Base-by-base conservation (phyloP, 1,139 yeast genomes). In the Taphrina deformans region DNA sequence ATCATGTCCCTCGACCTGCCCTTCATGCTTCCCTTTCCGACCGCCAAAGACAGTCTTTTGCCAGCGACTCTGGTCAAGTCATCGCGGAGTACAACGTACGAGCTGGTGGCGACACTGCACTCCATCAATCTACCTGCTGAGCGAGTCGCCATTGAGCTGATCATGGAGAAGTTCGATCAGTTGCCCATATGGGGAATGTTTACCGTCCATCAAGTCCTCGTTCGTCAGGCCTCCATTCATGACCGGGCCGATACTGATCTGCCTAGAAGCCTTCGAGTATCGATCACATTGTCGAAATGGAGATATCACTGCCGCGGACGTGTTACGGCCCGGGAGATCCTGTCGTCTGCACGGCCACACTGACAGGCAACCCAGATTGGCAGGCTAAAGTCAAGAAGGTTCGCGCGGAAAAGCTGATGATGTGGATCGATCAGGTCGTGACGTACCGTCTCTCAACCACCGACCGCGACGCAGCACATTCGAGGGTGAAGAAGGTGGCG, bases 301-400 rank as follows among this genome's bases (percentile, higher is more conserved):
- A 65, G 16, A 51, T 56, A 5, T 24, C 33, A 16, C 45, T 65
- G 40, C 67, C 66, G 6, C 35, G 62, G 41, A 56, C 50, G n/a
- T 62, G 64, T 29, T 50, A 55, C 5, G 67, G 67, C 1, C 67
- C 67, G 4, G 51, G 41, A 27, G 67, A 65, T 51, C 35, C 33
- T n/a, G 53, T 65, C 45, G 31, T 59, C 10, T 51, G 53, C 12
- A 59, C 51, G 23, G 53, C 63, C 40, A 55, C 62, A n/a, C 53
- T 65, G n/a, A 33, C 26, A 23, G 62, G 59, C 0, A 62, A 62
- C 55, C 65, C 63, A 23, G 55, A 62, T 38, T 63, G 67, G 66
- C 29, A 44, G 26, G 48, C 65, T 23, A 45, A 62, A 44, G 53
- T 62, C 45, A 31, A 62, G 35, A 53, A 56, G 48, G 63, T 63